Percentiles rank a stretch among this genome's conserved stretches.
phyloP scores from a whole-genome alignment of 129 eudicot species.

The carrot (Daucus carota) region DNA sequence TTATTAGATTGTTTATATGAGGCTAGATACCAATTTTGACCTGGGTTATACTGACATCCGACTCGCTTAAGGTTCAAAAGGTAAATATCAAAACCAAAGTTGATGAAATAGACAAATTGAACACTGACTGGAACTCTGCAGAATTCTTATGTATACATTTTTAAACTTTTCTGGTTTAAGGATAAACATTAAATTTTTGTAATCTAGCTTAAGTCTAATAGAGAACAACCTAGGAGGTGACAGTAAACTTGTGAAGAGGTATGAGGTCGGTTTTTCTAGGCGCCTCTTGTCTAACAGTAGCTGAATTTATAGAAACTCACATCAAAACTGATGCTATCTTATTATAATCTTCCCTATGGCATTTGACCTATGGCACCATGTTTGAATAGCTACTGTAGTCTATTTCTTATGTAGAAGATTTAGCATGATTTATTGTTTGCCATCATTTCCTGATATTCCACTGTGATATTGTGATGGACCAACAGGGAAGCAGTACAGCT shows the following conservation, averaged over 20 bases:
- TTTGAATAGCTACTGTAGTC: background rate
- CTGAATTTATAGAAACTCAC: background rate
- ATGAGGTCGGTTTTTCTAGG: background rate
- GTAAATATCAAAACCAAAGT: background rate
- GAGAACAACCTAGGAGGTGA: background rate
- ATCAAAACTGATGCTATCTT: background rate
- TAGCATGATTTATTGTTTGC: background rate
- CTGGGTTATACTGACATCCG: background rate
- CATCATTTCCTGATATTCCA: background rate
- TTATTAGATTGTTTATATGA: background rate
- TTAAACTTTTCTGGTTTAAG: too few species aligned
- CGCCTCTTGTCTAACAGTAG: background rate
- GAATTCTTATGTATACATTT: too few species aligned
- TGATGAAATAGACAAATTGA: too few species aligned
- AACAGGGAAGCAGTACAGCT: slow-evolving; percentile 78
- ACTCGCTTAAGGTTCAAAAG: background rate
- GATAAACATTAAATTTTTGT: too few species aligned
- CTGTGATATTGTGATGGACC: slow-evolving; percentile 2
- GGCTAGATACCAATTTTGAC: background rate
- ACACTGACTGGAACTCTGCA: too few species aligned
- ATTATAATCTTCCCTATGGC: background rate
- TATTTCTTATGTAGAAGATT: background rate
- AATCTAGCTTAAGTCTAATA: too few species aligned
- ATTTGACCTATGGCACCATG: background rate
- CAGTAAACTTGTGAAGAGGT: background rate